A percentile compares a stretch with the other conserved stretches of the same genome.
These are phyloP conservation scores for Eutrema japonicum DNA, from an alignment of 345 rosid genomes.

Conservation along the genomic window DNA sequence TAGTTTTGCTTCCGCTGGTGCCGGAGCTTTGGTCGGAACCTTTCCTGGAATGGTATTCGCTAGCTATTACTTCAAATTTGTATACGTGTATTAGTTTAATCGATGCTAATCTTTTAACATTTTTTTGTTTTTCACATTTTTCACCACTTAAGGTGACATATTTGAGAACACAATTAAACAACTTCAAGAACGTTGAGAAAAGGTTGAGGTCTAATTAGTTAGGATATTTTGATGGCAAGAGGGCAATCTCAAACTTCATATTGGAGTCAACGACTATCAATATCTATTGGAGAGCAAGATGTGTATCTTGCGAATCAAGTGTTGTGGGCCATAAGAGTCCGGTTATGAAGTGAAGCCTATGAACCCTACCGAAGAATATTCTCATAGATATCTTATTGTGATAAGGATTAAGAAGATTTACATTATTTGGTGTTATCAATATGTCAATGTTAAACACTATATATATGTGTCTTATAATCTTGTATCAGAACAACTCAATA, in stretches of 20 bases:
- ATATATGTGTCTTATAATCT: too few relatives aligned
- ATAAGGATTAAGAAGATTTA: too few relatives aligned
- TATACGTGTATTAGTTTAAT: too few relatives aligned
- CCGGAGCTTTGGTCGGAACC: slow-evolving; percentile 53
- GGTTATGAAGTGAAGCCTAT: too few relatives aligned
- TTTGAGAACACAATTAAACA: slow-evolving; percentile 45
- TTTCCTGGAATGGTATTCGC: slow-evolving; percentile 44
- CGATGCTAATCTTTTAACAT: too few relatives aligned
- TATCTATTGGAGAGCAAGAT: neutral
- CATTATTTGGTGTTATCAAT: too few relatives aligned
- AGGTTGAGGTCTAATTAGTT: slow-evolving; percentile 37
- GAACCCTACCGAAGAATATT: slow-evolving; percentile 16
- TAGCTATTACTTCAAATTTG: too few relatives aligned
- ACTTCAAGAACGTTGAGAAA: slow-evolving; percentile 46
- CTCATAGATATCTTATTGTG: too few relatives aligned
- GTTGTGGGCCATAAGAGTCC: too few relatives aligned
- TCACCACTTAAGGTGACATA: slow-evolving; percentile 42
- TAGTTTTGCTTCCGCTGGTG: slow-evolving; percentile 56
- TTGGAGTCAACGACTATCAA: slow-evolving; percentile 49
- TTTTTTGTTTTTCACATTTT: neutral
- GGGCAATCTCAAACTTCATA: slow-evolving; percentile 43
- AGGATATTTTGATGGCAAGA: slow-evolving; percentile 45
- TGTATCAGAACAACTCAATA: too few relatives aligned
- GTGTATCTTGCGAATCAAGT: too few relatives aligned
- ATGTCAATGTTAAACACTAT: too few relatives aligned